Percentiles rank a stretch among this genome's conserved stretches.
Conservation (phyloP, 140 eudicot genomes). For the Bidens hawaiensis region DNA sequence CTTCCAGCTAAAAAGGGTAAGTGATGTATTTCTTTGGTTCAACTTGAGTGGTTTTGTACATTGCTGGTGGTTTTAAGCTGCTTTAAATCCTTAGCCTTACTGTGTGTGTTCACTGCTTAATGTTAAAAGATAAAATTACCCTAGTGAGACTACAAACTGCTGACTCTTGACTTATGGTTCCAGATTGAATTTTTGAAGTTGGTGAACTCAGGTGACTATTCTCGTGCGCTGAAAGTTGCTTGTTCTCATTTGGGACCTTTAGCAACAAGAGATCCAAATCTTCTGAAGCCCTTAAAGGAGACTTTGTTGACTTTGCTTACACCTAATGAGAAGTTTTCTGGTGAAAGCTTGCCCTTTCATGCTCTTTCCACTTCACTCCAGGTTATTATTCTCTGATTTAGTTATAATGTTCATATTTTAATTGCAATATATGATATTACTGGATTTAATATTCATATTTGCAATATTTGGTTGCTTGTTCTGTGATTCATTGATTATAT, state of each 20-base stretch:
- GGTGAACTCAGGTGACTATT: conserved; percentile 65
- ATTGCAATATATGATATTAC: too few relatives aligned
- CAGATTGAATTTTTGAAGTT: conserved; percentile 94
- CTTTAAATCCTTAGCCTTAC: neutral
- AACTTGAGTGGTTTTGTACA: too few relatives aligned
- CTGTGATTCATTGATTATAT: too few relatives aligned
- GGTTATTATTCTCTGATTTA: conserved; percentile 33
- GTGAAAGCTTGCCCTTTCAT: conserved; percentile 55
- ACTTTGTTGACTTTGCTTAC: conserved; percentile 72
- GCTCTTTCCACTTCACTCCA: conserved; percentile 92
- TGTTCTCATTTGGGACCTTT: conserved; percentile 77
- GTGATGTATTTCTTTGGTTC: neutral
- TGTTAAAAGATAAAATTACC: conserved; percentile 1
- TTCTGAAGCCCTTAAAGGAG: conserved; percentile 85
- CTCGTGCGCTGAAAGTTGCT: conserved; percentile 82
- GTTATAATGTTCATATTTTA: neutral
- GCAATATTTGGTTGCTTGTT: too few relatives aligned
- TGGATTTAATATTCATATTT: too few relatives aligned
- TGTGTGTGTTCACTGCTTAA: neutral
- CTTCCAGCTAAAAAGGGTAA: conserved; percentile 95
- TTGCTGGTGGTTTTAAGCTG: too few relatives aligned
- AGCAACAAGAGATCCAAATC: conserved; percentile 73
- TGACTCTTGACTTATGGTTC: conserved; percentile 1
- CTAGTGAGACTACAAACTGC: neutral
- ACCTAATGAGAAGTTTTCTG: conserved; percentile 52